Percentiles rank a stretch among this genome's conserved stretches.
These are phyloP conservation scores for Coniosporium tulheliwenetii DNA, from an alignment of 2,329 filamentous ascomycete genomes.

Conservation along the genomic window DNA sequence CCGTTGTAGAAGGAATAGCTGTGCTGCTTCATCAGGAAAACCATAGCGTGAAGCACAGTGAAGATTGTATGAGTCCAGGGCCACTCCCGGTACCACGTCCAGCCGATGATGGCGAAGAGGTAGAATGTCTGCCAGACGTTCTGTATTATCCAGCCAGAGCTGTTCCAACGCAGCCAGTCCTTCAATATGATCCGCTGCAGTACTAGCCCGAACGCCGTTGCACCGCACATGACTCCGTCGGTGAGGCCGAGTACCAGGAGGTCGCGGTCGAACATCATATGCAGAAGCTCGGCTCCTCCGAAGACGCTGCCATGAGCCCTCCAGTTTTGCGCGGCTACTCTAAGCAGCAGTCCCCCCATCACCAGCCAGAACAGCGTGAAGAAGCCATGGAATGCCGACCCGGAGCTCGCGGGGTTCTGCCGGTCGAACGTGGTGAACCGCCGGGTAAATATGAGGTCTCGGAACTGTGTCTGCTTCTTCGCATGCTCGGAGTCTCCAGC, in stretches of 20 bases:
- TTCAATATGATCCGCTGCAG: constrained; percentile 45
- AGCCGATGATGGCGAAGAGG: constrained; percentile 44
- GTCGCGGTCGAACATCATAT: constrained; percentile 47
- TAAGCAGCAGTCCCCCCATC: constrained; percentile 49
- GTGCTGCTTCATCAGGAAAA: constrained; percentile 75
- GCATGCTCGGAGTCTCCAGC: constrained; percentile 14
- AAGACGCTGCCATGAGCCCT: constrained; percentile 50
- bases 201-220: constrained; percentile 49
- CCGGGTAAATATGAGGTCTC: constrained; percentile 53
- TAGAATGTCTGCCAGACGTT: constrained; percentile 57
- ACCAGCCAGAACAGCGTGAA: constrained; percentile 66
- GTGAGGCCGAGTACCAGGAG: constrained; percentile 37
- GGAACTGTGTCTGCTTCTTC: constrained; percentile 21
- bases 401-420: constrained; percentile 47
- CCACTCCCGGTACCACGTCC: constrained; percentile 59
- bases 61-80: constrained; percentile 73
- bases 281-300: constrained; percentile 56
- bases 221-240: constrained; percentile 52
- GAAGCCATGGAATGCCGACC: constrained; percentile 64
- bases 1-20: constrained; percentile 70
- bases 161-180: constrained; percentile 52
- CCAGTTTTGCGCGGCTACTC: constrained; percentile 54
- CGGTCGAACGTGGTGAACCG: constrained; percentile 63
- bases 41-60: constrained; percentile 57
- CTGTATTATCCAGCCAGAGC: constrained; percentile 57